A percentile compares a stretch with the other conserved stretches of the same genome.
These are phyloP conservation scores for Pestalotiopsis sp. DNA, from an alignment of 2,329 filamentous ascomycete genomes.

Conservation along the genomic window DNA sequence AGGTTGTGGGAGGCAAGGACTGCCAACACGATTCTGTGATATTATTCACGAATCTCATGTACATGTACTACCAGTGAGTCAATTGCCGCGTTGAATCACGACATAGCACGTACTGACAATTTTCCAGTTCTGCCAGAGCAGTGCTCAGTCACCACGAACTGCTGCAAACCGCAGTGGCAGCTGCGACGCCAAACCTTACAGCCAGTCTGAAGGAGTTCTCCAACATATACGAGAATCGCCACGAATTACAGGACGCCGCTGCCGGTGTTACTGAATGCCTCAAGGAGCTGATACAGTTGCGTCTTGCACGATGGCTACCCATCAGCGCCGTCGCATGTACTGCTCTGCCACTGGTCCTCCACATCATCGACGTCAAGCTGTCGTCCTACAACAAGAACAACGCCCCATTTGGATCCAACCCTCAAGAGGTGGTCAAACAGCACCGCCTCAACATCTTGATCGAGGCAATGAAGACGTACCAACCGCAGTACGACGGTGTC, in stretches of 20 bases:
- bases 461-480: slow-evolving; percentile 48
- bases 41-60: slow-evolving; percentile 49
- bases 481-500: slow-evolving; percentile 47
- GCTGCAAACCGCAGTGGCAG: slow-evolving; percentile 44
- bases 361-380: slow-evolving; percentile 41
- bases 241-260: slow-evolving; percentile 47
- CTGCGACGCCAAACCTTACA: slow-evolving; percentile 35
- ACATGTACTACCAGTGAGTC: slow-evolving; percentile 54
- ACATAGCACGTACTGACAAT: background rate
- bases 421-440: slow-evolving; percentile 41
- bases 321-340: slow-evolving; percentile 47
- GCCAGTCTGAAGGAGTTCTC: slow-evolving; percentile 34
- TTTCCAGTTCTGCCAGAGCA: slow-evolving; percentile 41
- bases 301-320: slow-evolving; percentile 47
- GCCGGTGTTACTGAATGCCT: slow-evolving; percentile 47
- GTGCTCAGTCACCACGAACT: slow-evolving; percentile 50
- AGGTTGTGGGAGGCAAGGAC: slow-evolving; percentile 27
- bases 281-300: slow-evolving; percentile 48
- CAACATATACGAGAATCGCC: slow-evolving; percentile 41
- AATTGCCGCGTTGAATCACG: background rate
- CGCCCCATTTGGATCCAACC: slow-evolving; percentile 26
- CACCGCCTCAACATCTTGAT: slow-evolving; percentile 46
- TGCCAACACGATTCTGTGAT: slow-evolving; percentile 44
- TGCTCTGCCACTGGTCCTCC: slow-evolving; percentile 37
- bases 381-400: slow-evolving; percentile 28